Conservation (phyloP, 2,329 filamentous ascomycete genomes). For the Aulographum hederae region DNA sequence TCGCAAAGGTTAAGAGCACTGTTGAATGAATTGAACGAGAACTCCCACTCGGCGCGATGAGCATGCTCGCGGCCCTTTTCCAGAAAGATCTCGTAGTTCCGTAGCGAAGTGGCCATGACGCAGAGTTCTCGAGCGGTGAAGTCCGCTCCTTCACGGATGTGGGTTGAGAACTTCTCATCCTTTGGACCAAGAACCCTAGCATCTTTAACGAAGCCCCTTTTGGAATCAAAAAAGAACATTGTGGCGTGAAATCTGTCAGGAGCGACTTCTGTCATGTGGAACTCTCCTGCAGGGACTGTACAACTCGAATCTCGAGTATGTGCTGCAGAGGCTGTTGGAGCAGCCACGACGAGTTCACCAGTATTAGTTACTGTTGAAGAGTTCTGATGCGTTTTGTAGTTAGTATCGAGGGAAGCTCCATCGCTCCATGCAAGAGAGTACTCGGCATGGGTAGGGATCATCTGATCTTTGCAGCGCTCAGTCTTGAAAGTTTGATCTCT, state of each 20-base stretch:
- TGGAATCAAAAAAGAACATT: constrained; percentile 18
- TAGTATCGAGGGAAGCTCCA: constrained; percentile 7
- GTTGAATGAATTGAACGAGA: constrained; percentile 6
- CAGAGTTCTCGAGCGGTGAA: constrained; percentile 1
- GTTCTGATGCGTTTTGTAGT: constrained; percentile 11
- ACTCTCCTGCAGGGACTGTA: constrained; percentile 12
- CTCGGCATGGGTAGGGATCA: constrained; percentile 13
- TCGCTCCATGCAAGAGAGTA: constrained; percentile 13
- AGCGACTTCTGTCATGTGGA: constrained; percentile 13
- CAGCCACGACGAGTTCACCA: constrained; percentile 7
- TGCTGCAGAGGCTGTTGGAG: not conserved
- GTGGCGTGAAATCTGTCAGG: constrained; percentile 16
- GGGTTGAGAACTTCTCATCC: constrained; percentile 6
- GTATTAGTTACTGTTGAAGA: constrained; percentile 13
- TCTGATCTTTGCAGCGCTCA: constrained; percentile 5
- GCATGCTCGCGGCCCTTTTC: constrained; percentile 14
- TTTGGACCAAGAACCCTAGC: constrained; percentile 16
- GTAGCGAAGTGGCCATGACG: constrained; percentile 4
- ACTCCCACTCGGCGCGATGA: constrained; percentile 6
- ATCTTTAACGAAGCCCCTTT: constrained; percentile 13
- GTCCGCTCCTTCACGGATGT: constrained; percentile 2
- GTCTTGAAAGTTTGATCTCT: constrained; percentile 14
- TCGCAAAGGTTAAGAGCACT: constrained; percentile 10
- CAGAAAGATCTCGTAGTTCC: constrained; percentile 8
- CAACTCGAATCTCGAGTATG: constrained; percentile 12